These are phyloP conservation scores for Suhomyces sp. DNA, from an alignment of 805 yeast genomes.

Conservation along the genomic window DNA sequence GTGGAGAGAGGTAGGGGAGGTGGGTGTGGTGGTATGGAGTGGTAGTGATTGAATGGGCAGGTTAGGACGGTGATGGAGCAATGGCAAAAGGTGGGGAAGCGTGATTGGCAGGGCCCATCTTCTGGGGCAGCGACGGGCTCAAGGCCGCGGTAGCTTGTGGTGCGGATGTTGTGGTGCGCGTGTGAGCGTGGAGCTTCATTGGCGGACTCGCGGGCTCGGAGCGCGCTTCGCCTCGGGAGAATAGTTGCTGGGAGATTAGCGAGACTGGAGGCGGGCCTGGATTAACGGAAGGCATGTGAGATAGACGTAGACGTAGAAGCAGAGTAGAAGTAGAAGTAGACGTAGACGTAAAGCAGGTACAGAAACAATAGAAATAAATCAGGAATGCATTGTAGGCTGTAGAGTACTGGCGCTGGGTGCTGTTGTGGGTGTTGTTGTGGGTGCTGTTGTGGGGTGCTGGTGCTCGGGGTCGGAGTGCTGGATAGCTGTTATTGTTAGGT, in stretches of 20 bases:
- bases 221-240: background rate
- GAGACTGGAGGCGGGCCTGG: constrained; percentile 1
- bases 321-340: background rate
- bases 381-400: too few relatives aligned
- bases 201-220: background rate
- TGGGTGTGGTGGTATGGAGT: background rate
- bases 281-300: background rate
- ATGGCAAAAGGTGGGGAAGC: background rate
- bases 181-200: background rate
- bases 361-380: background rate
- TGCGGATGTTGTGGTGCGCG: background rate
- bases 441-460: too few relatives aligned
- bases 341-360: background rate
- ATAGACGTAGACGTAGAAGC: background rate
- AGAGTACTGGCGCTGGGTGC: too few relatives aligned
- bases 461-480: too few relatives aligned
- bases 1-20: too few relatives aligned
- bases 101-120: background rate
- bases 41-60: background rate
- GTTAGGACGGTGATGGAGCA: background rate
- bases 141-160: background rate
- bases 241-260: background rate
- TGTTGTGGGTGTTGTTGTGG: too few relatives aligned
- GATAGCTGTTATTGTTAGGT: too few relatives aligned
- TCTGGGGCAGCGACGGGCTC: background rate